Evolutionary conservation across 306 rosid genomes (phyloP), one percentile per base, ranked within the genome.

Genomic region (Boehmeria nivea): DNA sequence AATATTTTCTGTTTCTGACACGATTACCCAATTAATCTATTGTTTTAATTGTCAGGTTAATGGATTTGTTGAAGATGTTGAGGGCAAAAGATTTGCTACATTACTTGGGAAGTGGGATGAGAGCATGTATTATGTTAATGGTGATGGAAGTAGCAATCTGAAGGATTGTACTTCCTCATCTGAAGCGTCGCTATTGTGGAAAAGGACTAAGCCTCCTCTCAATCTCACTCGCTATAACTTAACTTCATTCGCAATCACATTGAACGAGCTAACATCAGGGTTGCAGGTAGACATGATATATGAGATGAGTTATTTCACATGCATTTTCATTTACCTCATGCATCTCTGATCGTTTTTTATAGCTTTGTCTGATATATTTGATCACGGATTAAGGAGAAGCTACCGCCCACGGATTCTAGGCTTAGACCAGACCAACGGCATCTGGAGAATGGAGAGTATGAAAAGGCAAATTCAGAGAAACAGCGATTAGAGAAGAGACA

Each of bases 361-460:
- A 76, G 84, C 77, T 74, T 70, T 80, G 69, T 84, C 95, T 87
- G 85, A 87, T 91, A 82, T 78, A 70, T 91, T 85, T 91, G 84
- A 81, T 87, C 83, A 81, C 83, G 89, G 89, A 78, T 91, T 84
- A 81, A 91, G 99, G 99, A 82, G 86, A 91, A 83, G 75, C 99
- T 91, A 54, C 99, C 99, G 26, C 93, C 99, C 66, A 91, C 99
- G 60, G 99, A 91, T 81, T 91, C 99, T 47, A 80, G 99, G 79
- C 81, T 87, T 51, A 81, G 99, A 69, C 99, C 99, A 2, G 99
- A 91, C 75, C 99, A 91, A 70, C 89, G 99, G 60, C 89, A 83
- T 75, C 72, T 91, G 57, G 99, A 91, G 78, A 85, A 91, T 70
- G 99, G 99, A 36, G 95, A 91, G 69, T 91, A 87, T 40, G 99